Evolutionary conservation across 352 stramenopile genomes (phyloP).

Genomic region (Phytophthora agathidicida): DNA sequence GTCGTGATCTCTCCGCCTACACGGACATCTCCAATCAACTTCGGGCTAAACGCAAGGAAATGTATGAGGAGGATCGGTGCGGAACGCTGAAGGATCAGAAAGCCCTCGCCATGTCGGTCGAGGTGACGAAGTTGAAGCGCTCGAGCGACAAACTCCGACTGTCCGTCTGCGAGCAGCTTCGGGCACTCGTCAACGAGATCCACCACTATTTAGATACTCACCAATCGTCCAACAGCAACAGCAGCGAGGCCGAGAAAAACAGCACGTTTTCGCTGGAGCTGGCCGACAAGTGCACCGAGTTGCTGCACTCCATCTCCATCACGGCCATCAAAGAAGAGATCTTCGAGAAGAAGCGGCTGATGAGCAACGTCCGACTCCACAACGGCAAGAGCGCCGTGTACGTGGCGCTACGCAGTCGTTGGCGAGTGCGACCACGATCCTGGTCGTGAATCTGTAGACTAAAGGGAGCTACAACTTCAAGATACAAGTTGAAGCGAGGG

Average conservation of each 20-base stretch:
- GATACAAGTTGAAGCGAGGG: slow-evolving; percentile 29
- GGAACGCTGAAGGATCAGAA: slow-evolving; percentile 9
- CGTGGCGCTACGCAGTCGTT: slow-evolving; percentile 10
- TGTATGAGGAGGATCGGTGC: slow-evolving; percentile 15
- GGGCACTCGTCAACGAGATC: slow-evolving; percentile 12
- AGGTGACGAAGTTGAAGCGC: slow-evolving; percentile 14
- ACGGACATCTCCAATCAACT: slow-evolving; percentile 5
- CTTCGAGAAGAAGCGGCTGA: slow-evolving; percentile 11
- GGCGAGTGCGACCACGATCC: slow-evolving; percentile 16
- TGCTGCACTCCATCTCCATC: slow-evolving; percentile 18
- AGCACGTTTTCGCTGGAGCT: slow-evolving; percentile 2
- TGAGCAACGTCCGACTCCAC: slow-evolving; percentile 10
- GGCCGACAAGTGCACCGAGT: slow-evolving; percentile 6
- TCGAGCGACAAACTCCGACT: slow-evolving; percentile 18
- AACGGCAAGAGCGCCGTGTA: slow-evolving; percentile 11
- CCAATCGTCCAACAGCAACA: background rate
- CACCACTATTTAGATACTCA: background rate
- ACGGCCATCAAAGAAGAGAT: slow-evolving; percentile 25
- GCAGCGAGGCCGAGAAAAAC: background rate
- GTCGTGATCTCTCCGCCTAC: slow-evolving; percentile 12
- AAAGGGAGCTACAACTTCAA: background rate
- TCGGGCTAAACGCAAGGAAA: slow-evolving; percentile 9
- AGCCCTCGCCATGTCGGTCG: slow-evolving; percentile 9
- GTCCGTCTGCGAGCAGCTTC: slow-evolving; percentile 19
- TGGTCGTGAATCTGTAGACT: slow-evolving; percentile 3